Base-by-base conservation (phyloP, 371 early-diverging fungal species). In the Coemansia sp. region DNA sequence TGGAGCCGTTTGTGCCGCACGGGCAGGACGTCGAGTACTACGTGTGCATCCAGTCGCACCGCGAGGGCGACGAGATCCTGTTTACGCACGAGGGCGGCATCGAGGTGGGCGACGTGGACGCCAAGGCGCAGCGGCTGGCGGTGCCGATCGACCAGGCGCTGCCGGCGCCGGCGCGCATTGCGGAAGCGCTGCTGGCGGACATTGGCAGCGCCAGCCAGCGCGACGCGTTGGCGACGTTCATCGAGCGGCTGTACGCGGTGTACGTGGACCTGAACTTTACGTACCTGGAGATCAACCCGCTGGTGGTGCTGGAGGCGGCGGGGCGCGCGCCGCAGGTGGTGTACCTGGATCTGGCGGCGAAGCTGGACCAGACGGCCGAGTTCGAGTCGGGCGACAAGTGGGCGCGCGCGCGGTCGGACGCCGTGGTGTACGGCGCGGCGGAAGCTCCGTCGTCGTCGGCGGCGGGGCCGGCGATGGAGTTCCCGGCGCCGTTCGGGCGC, bases 21-120 rank as follows among this genome's bases (percentile, higher is more conserved):
- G 85, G 93, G 36, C 83, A 84, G 69, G 86, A 92, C 70, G 89
- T 92, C 50, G 98, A 98, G 81, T 93, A 93, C 83, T 98, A 96
- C 79, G 87, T 96, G 63, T 93, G 94, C 84, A 96, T 98, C 79
- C 94, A 96, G 83, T 92, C 94, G 55, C 87, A 86, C 54, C 92
- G 97, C 69, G 91, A 96, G 45, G 98, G 98, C 59, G 97, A 98
- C 79, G 85, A 87, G 70, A 94, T 98, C 57, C 85, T 93, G 62
- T 98, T 96, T 81, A 94, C 95, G 34, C 95, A 95, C 79, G 95
- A 95, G 80, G 98, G 98, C 73, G 98, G 98, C 71, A 91, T 98
- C 50, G 98, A 98, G 65, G 86, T 98, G 41, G 98, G 98, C 70
- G 97, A 98, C 79, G 98, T 98, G n/a, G 98, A 96, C 65, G 92